Percentiles rank a stretch among this genome's conserved stretches.
phyloP scores from a whole-genome alignment of 2,329 filamentous ascomycete species.

The Pseudogymnoascus sp. region DNA sequence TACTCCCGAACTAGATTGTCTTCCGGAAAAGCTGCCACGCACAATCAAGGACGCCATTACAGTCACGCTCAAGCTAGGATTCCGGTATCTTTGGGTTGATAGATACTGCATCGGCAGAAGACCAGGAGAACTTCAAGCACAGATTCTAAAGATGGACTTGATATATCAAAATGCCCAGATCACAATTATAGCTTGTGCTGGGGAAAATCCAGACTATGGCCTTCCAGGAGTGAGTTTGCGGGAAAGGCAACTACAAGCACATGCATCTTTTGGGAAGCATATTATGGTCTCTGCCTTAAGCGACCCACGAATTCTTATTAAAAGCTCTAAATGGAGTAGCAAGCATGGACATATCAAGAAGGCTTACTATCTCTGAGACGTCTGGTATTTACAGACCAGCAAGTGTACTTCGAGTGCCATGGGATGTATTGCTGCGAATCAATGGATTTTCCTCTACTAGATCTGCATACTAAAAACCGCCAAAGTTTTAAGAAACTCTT shows the following conservation, averaged over 20 bases:
- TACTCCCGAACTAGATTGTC: background rate
- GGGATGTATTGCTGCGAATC: constrained; percentile 17
- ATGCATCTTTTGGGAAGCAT: constrained; percentile 12
- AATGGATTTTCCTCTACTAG: constrained; percentile 2
- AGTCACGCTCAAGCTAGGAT: constrained; percentile 18
- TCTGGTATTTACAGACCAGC: constrained; percentile 29
- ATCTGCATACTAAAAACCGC: constrained; percentile 5
- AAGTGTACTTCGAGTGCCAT: constrained; percentile 25
- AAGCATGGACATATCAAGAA: constrained; percentile 33
- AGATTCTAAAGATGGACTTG: constrained; percentile 22
- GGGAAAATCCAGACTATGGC: constrained; percentile 17
- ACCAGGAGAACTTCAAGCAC: background rate
- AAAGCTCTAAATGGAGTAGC: constrained; percentile 16
- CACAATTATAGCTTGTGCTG: constrained; percentile 21
- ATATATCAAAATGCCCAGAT: constrained; percentile 22
- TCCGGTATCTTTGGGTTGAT: constrained; percentile 27
- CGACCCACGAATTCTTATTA: constrained; percentile 7
- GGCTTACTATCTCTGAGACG: constrained; percentile 24
- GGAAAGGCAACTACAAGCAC: constrained; percentile 10
- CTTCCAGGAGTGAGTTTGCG: constrained; percentile 19
- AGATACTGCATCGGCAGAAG: constrained; percentile 24
- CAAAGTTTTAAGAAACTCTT: background rate
- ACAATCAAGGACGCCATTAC: constrained; percentile 22
- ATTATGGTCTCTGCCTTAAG: constrained; percentile 11
- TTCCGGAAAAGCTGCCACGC: constrained; percentile 11